These are phyloP conservation scores for Chaetomiaceae sp. DNA, from an alignment of 2,329 filamentous ascomycete genomes.

Conservation along the genomic window DNA sequence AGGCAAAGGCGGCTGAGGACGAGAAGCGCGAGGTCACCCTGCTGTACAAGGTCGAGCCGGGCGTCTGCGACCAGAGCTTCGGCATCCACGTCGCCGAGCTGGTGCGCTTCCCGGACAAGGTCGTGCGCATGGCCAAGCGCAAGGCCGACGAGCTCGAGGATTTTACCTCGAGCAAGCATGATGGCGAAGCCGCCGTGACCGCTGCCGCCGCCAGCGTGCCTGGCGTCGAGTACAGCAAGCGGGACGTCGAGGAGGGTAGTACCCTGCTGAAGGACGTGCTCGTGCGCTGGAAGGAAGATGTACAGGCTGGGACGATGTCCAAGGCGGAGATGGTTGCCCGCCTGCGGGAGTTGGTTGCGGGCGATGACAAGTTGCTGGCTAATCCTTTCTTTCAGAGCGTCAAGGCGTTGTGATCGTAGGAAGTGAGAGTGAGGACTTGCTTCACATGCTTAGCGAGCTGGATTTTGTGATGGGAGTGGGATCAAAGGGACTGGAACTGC, in stretches of 20 bases:
- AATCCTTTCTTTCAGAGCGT: constrained; percentile 69
- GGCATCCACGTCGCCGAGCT: constrained; percentile 98
- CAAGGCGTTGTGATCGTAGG: constrained; percentile 46
- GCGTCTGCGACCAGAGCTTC: constrained; percentile 95
- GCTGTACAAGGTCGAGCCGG: constrained; percentile 92
- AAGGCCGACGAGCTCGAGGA: constrained; percentile 98
- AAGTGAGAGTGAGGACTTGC: not conserved
- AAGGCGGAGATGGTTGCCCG: constrained; percentile 72
- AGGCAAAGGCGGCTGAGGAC: constrained; percentile 17
- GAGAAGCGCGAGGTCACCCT: constrained; percentile 82
- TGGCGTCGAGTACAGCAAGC: constrained; percentile 60
- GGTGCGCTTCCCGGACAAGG: constrained; percentile 92
- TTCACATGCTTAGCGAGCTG: no score
- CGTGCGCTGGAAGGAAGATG: constrained; percentile 78
- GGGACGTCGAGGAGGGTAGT: constrained; percentile 87
- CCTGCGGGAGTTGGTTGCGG: constrained; percentile 74
- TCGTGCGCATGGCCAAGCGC: constrained; percentile 97
- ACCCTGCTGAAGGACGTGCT: constrained; percentile 78
- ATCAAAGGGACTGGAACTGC: not conserved
- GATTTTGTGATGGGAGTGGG: not conserved
- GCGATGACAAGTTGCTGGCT: constrained; percentile 58
- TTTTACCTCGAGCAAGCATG: constrained; percentile 70
- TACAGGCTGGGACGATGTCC: constrained; percentile 52
- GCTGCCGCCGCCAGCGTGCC: constrained; percentile 30
- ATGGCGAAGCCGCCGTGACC: constrained; percentile 40